Conservation (phyloP, 1,139 yeast genomes). For the Arxiozyma slooffiae region DNA sequence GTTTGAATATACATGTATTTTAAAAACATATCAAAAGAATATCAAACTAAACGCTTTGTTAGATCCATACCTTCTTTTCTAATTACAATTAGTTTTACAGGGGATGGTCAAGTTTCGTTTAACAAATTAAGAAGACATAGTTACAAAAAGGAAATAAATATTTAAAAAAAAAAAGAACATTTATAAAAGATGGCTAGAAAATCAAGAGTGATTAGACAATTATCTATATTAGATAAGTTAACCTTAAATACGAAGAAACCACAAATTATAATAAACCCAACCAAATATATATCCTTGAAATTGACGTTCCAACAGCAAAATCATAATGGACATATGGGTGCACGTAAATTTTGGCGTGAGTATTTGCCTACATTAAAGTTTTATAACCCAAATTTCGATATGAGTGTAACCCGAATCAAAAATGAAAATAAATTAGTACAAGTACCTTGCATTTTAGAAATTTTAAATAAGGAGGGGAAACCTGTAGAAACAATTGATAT, state of each 20-base stretch:
- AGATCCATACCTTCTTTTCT: not conserved
- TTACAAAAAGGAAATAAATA: no score
- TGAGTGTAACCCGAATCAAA: constrained; percentile 49
- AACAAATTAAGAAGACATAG: no score
- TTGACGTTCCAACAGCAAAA: constrained; percentile 39
- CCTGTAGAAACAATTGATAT: constrained; percentile 21
- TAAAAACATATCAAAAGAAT: not conserved
- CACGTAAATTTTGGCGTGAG: constrained; percentile 58
- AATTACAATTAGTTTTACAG: no score
- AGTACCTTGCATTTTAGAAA: constrained; percentile 25
- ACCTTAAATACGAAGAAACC: constrained; percentile 24
- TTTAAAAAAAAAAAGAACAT: no score
- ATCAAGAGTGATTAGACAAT: constrained; percentile 16
- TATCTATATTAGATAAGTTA: constrained; percentile 22
- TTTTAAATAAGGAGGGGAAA: constrained; percentile 25
- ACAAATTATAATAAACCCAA: constrained; percentile 22
- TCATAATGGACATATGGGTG: constrained; percentile 44
- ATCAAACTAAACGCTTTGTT: not conserved
- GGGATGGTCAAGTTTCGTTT: not conserved
- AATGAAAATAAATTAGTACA: constrained; percentile 31
- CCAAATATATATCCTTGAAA: constrained; percentile 24
- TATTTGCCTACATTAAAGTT: constrained; percentile 70
- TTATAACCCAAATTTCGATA: constrained; percentile 63
- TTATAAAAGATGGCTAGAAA: not conserved
- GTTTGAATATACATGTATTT: not conserved